Evolutionary conservation across 768 basidiomycete genomes (phyloP).

Genomic region (Tricholomella constricta): DNA sequence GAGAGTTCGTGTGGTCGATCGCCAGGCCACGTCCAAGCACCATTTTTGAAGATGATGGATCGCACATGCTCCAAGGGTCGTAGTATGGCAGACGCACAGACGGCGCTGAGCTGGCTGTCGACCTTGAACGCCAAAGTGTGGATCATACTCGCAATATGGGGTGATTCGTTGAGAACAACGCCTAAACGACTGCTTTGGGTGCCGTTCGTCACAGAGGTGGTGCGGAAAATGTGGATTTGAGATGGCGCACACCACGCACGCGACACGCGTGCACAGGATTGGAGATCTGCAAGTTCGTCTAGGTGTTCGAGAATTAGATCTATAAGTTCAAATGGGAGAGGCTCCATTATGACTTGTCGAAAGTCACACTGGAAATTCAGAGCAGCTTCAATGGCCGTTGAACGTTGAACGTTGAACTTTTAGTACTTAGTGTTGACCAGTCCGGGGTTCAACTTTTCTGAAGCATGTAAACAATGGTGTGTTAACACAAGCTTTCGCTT

Average conservation of each 20-base stretch:
- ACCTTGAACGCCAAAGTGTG: conserved; percentile 2
- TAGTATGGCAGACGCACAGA: not conserved
- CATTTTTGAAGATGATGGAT: not conserved
- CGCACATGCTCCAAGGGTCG: not conserved
- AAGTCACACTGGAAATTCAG: too few species aligned
- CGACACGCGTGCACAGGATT: conserved; percentile 26
- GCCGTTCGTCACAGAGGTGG: not conserved
- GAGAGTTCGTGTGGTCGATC: conserved; percentile 4
- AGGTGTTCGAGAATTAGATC: conserved; percentile 29
- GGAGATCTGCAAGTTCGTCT: conserved; percentile 23
- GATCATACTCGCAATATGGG: conserved; percentile 1
- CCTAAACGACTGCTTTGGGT: not conserved
- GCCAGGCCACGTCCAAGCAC: conserved; percentile 1
- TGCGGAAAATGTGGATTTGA: conserved; percentile 26
- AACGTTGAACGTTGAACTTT: too few species aligned
- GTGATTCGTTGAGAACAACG: not conserved
- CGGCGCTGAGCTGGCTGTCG: not conserved
- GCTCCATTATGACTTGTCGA: too few species aligned
- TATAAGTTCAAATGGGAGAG: conserved; percentile 30
- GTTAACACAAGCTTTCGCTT: too few species aligned
- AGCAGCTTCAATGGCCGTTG: too few species aligned
- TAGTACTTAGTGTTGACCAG: too few species aligned
- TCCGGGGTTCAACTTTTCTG: too few species aligned
- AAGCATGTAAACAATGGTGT: too few species aligned
- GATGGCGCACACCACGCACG: conserved; percentile 24